phyloP scores from a whole-genome alignment of 371 early-diverging fungal genomes.

The Mucor piriformis region DNA sequence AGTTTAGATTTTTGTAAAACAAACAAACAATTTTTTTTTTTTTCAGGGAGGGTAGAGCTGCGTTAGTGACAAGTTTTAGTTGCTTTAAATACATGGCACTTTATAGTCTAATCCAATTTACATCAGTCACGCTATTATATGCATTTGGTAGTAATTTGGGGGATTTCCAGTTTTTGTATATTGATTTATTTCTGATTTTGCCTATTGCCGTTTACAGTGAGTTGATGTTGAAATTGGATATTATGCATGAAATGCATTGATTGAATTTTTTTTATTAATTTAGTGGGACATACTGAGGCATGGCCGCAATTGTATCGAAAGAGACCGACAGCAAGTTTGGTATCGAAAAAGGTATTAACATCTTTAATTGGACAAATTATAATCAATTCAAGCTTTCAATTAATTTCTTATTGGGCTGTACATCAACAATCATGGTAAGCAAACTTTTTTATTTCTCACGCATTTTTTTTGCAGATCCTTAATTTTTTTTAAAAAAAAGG shows the following conservation, averaged over 20 bases:
- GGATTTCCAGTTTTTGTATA: conserved; percentile 93
- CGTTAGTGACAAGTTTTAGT: conserved; percentile 96
- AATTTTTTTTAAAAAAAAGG: conserved; percentile 20
- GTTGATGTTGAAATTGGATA: conserved; percentile 13
- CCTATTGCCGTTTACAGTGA: conserved; percentile 88
- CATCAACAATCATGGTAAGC: conserved; percentile 79
- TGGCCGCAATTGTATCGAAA: conserved; percentile 72
- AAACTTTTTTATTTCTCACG: too few relatives aligned
- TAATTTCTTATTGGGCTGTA: conserved; percentile 69
- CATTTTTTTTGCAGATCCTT: background rate
- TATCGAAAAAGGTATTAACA: conserved; percentile 87
- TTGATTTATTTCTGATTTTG: conserved; percentile 87
- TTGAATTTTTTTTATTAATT: conserved; percentile 1
- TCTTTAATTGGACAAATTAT: conserved; percentile 89
- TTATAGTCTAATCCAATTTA: conserved; percentile 91
- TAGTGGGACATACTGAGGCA: conserved; percentile 87
- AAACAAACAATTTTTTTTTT: background rate
- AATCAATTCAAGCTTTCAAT: conserved; percentile 80
- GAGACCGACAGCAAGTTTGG: conserved; percentile 92
- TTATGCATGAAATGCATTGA: background rate
- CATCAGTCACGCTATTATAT: conserved; percentile 88
- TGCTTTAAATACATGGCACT: conserved; percentile 98
- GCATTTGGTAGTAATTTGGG: conserved; percentile 84
- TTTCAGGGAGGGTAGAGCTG: conserved; percentile 93
- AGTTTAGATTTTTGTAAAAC: background rate